Evolutionary conservation across 1,284 basidiomycete genomes (phyloP).

Genomic region (Flammula alnicola): DNA sequence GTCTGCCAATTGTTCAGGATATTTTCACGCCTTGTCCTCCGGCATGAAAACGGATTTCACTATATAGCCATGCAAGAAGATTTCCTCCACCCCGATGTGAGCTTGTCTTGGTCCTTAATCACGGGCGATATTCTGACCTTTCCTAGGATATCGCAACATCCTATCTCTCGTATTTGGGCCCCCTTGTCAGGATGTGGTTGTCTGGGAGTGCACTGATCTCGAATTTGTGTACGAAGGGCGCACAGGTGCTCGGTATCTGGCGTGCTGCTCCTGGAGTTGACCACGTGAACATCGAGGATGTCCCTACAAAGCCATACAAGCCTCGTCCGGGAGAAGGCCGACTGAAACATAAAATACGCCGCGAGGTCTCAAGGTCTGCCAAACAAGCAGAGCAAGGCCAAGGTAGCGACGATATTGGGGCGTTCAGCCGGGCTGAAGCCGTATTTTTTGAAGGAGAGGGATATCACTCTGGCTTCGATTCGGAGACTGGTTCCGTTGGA

Average conservation of each 20-base stretch:
- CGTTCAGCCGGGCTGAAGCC: no score
- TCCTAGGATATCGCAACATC: slow-evolving; percentile 9
- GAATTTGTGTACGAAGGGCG: slow-evolving; percentile 7
- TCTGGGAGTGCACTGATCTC: neutral
- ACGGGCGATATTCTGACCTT: neutral
- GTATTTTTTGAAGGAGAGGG: no score
- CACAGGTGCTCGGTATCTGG: slow-evolving; percentile 13
- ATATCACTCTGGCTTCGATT: no score
- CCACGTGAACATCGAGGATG: slow-evolving; percentile 4
- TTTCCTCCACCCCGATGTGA: slow-evolving; percentile 23
- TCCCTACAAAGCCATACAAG: slow-evolving; percentile 3
- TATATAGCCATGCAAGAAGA: slow-evolving; percentile 23
- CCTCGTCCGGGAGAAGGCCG: slow-evolving; percentile 7
- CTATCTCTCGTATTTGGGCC: slow-evolving; percentile 5
- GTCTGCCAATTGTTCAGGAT: slow-evolving; percentile 4
- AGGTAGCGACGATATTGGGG: no score
- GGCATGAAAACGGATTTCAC: slow-evolving; percentile 17
- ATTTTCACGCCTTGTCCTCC: slow-evolving; percentile 17
- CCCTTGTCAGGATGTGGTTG: slow-evolving; percentile 4
- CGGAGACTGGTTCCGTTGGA: no score
- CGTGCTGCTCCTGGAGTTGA: slow-evolving; percentile 10
- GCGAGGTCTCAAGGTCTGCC: no score
- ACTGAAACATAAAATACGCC: slow-evolving; percentile 5
- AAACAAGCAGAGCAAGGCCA: no score
- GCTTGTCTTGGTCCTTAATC: neutral